phyloP scores from a whole-genome alignment of 371 early-diverging fungal species.

The Mitosporidium daphniae region DNA sequence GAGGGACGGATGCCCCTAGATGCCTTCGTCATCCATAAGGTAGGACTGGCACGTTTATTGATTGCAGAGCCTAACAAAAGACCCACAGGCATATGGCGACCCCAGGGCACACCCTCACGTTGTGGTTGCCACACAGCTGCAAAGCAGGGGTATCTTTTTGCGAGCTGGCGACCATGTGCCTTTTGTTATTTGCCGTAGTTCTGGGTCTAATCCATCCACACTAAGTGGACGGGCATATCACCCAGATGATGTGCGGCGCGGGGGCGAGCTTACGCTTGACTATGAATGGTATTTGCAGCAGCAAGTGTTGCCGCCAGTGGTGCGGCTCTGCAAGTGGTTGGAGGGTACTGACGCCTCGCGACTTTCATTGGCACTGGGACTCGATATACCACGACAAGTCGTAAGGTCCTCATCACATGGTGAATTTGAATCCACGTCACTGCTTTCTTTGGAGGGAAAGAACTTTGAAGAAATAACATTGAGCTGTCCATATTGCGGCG shows the following conservation, averaged over 20 bases:
- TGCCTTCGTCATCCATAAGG: conserved; percentile 69
- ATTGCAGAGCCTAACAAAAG: conserved; percentile 35
- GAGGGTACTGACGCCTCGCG: conserved; percentile 36
- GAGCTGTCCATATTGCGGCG: conserved; percentile 2
- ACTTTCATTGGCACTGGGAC: conserved; percentile 45
- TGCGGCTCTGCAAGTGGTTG: conserved; percentile 45
- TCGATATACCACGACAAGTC: conserved; percentile 3
- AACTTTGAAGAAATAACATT: conserved; percentile 1
- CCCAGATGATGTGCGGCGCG: conserved; percentile 56
- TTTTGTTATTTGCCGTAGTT: conserved; percentile 53
- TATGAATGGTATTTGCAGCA: conserved; percentile 75
- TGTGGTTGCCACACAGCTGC: conserved; percentile 54
- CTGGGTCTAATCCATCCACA: conserved; percentile 7
- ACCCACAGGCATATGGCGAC: conserved; percentile 61
- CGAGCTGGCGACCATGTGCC: conserved; percentile 67
- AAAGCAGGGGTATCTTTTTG: conserved; percentile 21
- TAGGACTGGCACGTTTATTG: conserved; percentile 4
- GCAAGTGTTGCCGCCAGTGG: conserved; percentile 80
- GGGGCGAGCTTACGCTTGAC: conserved; percentile 17
- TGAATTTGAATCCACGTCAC: conserved; percentile 1
- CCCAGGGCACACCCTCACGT: conserved; percentile 70
- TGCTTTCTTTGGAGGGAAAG: conserved; percentile 2
- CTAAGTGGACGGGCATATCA: conserved; percentile 43
- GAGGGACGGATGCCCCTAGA: conserved; percentile 24
- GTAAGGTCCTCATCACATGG: conserved; percentile 28